Conservation (phyloP, 306 rosid genomes). For the Ammopiptanthus mongolicus region DNA sequence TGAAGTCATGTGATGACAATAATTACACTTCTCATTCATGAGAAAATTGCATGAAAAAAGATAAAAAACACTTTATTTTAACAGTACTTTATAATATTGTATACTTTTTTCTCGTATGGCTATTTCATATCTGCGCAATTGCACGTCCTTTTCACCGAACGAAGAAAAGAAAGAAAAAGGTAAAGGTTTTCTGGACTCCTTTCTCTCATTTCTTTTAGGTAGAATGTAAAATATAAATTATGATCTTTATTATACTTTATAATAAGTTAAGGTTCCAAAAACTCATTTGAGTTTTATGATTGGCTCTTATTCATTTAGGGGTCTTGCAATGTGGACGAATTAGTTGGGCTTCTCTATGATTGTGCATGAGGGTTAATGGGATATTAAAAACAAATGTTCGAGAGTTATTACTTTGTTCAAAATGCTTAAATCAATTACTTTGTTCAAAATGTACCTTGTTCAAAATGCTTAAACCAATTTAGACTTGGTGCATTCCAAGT, state of each 20-base stretch:
- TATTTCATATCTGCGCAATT: conserved; percentile 62
- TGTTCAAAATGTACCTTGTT: no score
- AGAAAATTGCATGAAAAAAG: conserved; percentile 31
- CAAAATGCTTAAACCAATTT: no score
- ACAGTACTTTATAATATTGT: conserved; percentile 36
- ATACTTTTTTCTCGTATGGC: conserved; percentile 35
- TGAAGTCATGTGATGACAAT: conserved; percentile 90
- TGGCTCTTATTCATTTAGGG: no score
- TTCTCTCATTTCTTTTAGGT: conserved; percentile 6
- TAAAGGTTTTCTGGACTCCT: conserved; percentile 29
- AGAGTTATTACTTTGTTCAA: no score
- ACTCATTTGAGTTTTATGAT: not conserved
- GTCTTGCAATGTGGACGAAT: no score
- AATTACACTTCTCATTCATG: conserved; percentile 66
- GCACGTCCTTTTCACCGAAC: conserved; percentile 73
- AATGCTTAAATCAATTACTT: no score
- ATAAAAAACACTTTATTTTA: conserved; percentile 24
- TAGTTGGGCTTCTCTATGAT: no score
- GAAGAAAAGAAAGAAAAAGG: conserved; percentile 43
- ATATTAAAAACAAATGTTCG: no score
- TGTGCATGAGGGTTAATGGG: no score
- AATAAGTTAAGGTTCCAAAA: not conserved
- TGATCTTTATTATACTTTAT: conserved; percentile 7
- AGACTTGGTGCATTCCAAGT: no score
- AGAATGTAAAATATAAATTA: conserved; percentile 14